These are phyloP conservation scores for Beverwykella pulmonaria DNA, from an alignment of 495 filamentous ascomycete species.

Conservation along the genomic window DNA sequence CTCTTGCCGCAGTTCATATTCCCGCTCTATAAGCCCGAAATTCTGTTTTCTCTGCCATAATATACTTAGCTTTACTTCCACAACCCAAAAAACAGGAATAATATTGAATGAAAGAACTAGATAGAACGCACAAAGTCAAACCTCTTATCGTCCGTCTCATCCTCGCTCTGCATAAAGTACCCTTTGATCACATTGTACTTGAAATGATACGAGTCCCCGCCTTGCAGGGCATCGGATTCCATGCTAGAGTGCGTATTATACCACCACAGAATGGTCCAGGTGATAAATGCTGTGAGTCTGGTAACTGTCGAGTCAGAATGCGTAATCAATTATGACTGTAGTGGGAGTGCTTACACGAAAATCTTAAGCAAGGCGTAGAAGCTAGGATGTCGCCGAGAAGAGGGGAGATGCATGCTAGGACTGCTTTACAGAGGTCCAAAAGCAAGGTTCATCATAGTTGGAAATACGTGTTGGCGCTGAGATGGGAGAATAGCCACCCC, in stretches of 20 bases:
- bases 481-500: no score
- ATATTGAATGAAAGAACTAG: neutral
- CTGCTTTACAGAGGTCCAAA: no score
- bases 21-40: constrained; percentile 41
- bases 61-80: neutral
- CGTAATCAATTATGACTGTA: neutral
- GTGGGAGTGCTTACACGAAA: neutral
- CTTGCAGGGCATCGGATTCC: neutral
- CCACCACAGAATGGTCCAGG: neutral
- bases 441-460: no score
- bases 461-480: no score
- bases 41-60: constrained; percentile 35
- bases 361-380: neutral
- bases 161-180: constrained; percentile 40
- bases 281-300: neutral
- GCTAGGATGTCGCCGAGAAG: neutral
- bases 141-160: constrained; percentile 22
- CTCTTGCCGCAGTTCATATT: constrained; percentile 40
- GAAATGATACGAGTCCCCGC: constrained; percentile 5
- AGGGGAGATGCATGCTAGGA: neutral
- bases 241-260: neutral
- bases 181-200: constrained; percentile 34
- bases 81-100: neutral
- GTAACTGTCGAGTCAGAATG: neutral
- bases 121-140: constrained; percentile 39